Evolutionary conservation across 1,284 basidiomycete species (phyloP).

Genomic region (Wolfiporia cocos): DNA sequence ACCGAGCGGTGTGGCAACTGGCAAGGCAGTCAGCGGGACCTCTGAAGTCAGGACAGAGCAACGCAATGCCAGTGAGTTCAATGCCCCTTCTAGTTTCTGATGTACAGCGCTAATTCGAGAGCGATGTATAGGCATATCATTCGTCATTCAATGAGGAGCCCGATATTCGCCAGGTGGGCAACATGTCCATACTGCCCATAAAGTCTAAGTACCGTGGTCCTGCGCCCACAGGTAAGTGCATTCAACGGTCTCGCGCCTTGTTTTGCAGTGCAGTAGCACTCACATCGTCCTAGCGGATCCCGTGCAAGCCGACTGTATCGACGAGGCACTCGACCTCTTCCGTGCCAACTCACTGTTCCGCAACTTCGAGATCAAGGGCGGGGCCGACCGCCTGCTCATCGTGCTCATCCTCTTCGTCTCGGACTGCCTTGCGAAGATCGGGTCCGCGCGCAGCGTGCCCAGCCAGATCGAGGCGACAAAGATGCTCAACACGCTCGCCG

Average conservation of each 20-base stretch:
- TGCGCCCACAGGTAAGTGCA: constrained; percentile 69
- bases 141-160: constrained; percentile 88
- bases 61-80: constrained; percentile 56
- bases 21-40: too few species aligned
- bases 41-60: too few species aligned
- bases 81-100: not conserved
- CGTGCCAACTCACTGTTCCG: constrained; percentile 98
- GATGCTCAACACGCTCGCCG: constrained; percentile 83
- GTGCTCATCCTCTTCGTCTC: constrained; percentile 98
- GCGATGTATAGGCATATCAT: constrained; percentile 81
- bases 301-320: constrained; percentile 83
- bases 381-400: constrained; percentile 94
- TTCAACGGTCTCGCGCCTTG: too few species aligned
- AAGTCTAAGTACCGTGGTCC: constrained; percentile 89
- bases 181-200: constrained; percentile 88
- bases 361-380: constrained; percentile 99
- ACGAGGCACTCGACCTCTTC: constrained; percentile 96
- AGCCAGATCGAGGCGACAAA: constrained; percentile 86
- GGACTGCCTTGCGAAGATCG: constrained; percentile 92
- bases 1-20: too few species aligned
- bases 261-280: too few species aligned
- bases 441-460: constrained; percentile 57
- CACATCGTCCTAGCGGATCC: constrained; percentile 54
- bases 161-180: constrained; percentile 82
- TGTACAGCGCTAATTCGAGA: not conserved